Evolutionary conservation across 352 stramenopile genomes (phyloP).

Genomic region (Globisporangium abappressorium): DNA sequence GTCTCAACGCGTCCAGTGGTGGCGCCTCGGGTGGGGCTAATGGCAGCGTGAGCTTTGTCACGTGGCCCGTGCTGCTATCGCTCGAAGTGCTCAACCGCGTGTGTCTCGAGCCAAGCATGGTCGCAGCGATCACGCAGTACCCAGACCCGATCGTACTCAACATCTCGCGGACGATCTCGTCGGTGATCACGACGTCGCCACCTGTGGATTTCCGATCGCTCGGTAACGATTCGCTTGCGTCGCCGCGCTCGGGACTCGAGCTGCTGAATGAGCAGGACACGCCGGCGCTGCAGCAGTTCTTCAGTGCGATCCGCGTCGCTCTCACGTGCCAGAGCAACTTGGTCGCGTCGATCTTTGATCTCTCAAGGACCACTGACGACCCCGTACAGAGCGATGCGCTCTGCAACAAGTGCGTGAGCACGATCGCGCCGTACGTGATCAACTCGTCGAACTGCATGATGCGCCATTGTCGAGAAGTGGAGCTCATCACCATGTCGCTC

Average conservation of each 20-base stretch:
- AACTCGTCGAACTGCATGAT: slow-evolving; percentile 77
- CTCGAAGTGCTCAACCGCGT: slow-evolving; percentile 82
- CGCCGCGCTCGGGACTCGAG: slow-evolving; percentile 66
- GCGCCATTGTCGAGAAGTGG: slow-evolving; percentile 75
- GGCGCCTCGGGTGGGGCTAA: slow-evolving; percentile 14
- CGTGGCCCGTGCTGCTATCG: slow-evolving; percentile 76
- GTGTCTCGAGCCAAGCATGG: slow-evolving; percentile 61
- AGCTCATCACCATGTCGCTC: slow-evolving; percentile 78
- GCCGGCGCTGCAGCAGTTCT: slow-evolving; percentile 74
- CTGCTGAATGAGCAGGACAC: slow-evolving; percentile 82
- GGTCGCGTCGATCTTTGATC: slow-evolving; percentile 67
- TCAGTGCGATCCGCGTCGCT: slow-evolving; percentile 72
- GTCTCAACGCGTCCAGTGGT: slow-evolving; percentile 16
- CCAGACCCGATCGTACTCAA: slow-evolving; percentile 47
- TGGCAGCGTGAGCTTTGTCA: slow-evolving; percentile 64
- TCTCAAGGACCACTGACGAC: slow-evolving; percentile 50
- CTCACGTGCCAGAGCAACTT: slow-evolving; percentile 75
- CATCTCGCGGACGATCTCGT: slow-evolving; percentile 65
- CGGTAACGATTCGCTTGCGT: slow-evolving; percentile 31
- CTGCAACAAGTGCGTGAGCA: slow-evolving; percentile 54
- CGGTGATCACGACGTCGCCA: slow-evolving; percentile 78
- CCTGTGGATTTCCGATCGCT: slow-evolving; percentile 63
- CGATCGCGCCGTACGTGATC: slow-evolving; percentile 65
- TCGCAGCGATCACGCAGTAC: slow-evolving; percentile 67
- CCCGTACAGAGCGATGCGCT: slow-evolving; percentile 45